Evolutionary conservation across 2,329 filamentous ascomycete genomes (phyloP), one percentile per base, ranked within the genome.

Genomic region (Alternaria triticimaculans): DNA sequence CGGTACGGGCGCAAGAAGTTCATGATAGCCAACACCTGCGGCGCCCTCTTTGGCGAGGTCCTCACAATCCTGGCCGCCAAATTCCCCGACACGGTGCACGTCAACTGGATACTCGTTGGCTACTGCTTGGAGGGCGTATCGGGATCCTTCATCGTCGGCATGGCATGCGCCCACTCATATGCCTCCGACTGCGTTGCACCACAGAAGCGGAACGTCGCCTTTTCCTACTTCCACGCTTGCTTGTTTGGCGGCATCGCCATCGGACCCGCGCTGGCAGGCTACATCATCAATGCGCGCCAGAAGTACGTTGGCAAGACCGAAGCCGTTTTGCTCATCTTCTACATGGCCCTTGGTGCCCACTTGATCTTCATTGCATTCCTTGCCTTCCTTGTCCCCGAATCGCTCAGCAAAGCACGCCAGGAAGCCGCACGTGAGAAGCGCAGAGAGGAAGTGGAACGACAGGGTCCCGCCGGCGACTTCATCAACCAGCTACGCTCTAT

Each of bases 211-310:
- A 92, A 91, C 63, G 91, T 97, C 8, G 88, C 90, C 5, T 96
- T 98, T 78, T 94, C 93, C 7, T 95, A 94, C 76, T 90, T 98
- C 72, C 93, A 98, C 73, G 94, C 93, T 11, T 94, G 91, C 70
- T 84, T 99, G 9, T 98, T 97, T 79, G 86, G 87, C 2, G 96
- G 96, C n/a, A 88, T 98, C 49, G 95, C 96, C 0, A 81, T 95
- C 30, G 96, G 96, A 0, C 96, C 96, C 8, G 85, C 96, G 3
- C 75, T 97, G 21, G 91, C 94, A 0, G 94, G 92, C 3, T 90
- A 92, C 70, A 84, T 97, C 46, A 90, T 97, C 72, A 88, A 92
- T 72, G 67, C 67, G n/a, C 75, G 74, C 9, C 58, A 69, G 55
- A 75, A 76, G 55, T 69, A 72, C 37, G 71, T 74, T 7, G 72